These are phyloP conservation scores for Dendrobium nobile DNA, from an alignment of 106 monocot species.

Conservation along the genomic window DNA sequence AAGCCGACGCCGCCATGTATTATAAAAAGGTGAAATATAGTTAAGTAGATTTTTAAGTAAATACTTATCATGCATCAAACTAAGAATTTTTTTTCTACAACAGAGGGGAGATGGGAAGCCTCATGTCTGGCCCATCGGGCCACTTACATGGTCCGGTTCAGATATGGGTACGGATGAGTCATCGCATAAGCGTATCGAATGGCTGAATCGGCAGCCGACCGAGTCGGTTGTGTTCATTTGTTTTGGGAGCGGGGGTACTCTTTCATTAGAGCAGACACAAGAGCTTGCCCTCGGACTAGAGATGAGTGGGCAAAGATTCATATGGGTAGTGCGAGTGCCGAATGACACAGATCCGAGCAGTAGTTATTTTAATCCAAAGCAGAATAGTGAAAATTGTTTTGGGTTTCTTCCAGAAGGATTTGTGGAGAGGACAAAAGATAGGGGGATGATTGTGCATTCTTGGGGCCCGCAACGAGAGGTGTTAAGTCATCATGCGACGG, in stretches of 20 bases:
- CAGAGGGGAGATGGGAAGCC: not conserved
- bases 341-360: not conserved
- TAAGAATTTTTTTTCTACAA: too few species aligned
- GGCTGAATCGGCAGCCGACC: constrained; percentile 22
- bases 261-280: constrained; percentile 10
- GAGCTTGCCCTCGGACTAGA: constrained; percentile 30
- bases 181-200: not conserved
- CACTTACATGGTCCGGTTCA: not conserved
- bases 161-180: not conserved
- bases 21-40: not conserved
- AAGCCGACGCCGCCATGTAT: not conserved
- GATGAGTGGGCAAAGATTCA: constrained; percentile 24
- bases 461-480: constrained; percentile 15
- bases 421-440: not conserved
- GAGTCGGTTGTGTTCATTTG: constrained; percentile 21
- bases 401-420: constrained; percentile 17
- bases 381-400: not conserved
- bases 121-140: not conserved
- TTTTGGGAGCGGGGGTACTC: constrained; percentile 22
- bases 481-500: not conserved
- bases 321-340: constrained; percentile 23
- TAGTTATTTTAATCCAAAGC: not conserved
- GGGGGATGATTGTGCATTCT: constrained; percentile 8
- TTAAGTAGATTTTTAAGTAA: too few species aligned
- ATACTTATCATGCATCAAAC: too few species aligned